These are phyloP conservation scores for Pseudogymnoascus sp. DNA, from an alignment of 2,329 filamentous ascomycete genomes.

Conservation along the genomic window DNA sequence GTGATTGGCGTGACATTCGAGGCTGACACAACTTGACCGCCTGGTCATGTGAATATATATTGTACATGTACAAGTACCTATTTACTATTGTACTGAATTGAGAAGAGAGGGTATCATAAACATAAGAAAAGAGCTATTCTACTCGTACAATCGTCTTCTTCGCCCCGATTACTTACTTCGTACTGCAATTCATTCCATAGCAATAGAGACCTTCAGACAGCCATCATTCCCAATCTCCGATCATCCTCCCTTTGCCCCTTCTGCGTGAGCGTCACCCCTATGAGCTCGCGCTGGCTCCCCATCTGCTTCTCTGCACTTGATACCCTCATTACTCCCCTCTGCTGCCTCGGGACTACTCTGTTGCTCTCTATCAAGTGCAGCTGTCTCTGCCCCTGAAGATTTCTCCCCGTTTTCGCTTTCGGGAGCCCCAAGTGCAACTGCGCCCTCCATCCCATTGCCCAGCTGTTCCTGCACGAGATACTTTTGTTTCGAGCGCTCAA, in stretches of 20 bases:
- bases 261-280: neutral
- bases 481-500: conserved; percentile 16
- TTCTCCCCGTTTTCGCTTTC: conserved; percentile 1
- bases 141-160: neutral
- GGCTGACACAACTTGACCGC: neutral
- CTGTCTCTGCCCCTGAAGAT: neutral
- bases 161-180: neutral
- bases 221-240: neutral
- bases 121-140: neutral
- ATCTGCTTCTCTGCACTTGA: neutral
- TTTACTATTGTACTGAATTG: neutral
- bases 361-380: neutral
- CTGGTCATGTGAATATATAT: neutral
- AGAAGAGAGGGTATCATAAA: conserved; percentile 6
- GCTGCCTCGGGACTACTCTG: neutral
- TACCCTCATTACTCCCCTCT: neutral
- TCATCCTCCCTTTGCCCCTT: neutral
- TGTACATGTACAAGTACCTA: neutral
- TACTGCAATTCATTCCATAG: neutral
- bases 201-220: neutral
- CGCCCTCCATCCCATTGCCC: conserved; percentile 10
- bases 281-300: neutral
- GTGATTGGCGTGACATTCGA: neutral
- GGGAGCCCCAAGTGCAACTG: conserved; percentile 14
- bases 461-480: conserved; percentile 15